phyloP scores from a whole-genome alignment of 2,329 filamentous ascomycete species.

The Diaporthe sp. region DNA sequence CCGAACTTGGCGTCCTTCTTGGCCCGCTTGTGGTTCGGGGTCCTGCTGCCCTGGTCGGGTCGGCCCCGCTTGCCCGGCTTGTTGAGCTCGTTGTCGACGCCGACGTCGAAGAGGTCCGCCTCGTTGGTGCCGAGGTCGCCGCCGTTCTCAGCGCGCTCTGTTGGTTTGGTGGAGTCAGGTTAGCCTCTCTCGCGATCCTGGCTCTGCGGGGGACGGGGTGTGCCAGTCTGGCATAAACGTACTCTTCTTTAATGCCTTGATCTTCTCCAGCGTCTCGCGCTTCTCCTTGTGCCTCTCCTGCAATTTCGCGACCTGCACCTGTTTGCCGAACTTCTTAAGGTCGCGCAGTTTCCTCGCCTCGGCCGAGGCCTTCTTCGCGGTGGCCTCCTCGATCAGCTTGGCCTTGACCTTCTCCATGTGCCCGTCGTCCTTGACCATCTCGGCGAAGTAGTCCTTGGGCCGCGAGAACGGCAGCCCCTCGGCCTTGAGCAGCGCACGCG shows the following conservation, averaged over 20 bases:
- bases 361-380: conserved; percentile 89
- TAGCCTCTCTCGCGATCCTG: not conserved
- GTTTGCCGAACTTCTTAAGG: conserved; percentile 99
- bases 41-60: conserved; percentile 53
- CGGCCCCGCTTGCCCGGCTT: conserved; percentile 58
- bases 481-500: conserved; percentile 80
- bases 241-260: conserved; percentile 96
- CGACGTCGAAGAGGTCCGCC: conserved; percentile 91
- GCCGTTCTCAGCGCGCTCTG: conserved; percentile 85
- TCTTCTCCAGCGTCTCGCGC: conserved; percentile 94
- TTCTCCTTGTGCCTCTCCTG: conserved; percentile 95
- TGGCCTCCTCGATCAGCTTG: conserved; percentile 92
- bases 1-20: conserved; percentile 97
- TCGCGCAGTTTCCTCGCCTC: conserved; percentile 94
- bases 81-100: conserved; percentile 77
- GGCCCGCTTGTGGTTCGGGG: conserved; percentile 79
- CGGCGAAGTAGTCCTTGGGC: conserved; percentile 95
- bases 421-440: conserved; percentile 99
- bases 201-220: not conserved
- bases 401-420: conserved; percentile 98
- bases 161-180: not conserved
- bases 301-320: conserved; percentile 95
- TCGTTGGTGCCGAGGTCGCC: conserved; percentile 78
- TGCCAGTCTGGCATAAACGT: conserved; percentile 57
- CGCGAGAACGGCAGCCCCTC: conserved; percentile 90